Base-by-base conservation (phyloP, 306 rosid genomes). In the Calophaca sinica region DNA sequence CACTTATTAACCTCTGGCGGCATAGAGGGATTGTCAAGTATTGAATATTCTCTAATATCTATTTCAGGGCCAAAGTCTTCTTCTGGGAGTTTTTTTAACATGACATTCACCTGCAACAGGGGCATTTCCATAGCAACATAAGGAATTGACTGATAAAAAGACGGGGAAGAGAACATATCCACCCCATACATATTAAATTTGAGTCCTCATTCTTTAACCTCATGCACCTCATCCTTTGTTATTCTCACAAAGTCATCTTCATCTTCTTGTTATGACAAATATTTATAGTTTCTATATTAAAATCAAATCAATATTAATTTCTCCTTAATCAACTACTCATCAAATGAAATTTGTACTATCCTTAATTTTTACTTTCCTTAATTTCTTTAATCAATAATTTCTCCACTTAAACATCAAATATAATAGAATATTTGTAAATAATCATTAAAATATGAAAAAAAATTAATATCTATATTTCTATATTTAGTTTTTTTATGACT, bases 41-140 rank as follows among this genome's bases (percentile, higher is more conserved):
- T 85, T 76, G 99, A 90, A 83, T 92, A 92, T 77, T 94, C 99
- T 80, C 93, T 87, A 59, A 94, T 77, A 74, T 62, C 69, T 67
- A 94, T 92, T 73, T 32, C 77, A 12, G 97, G 97, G 62, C 99
- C 99, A 82, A 86, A 92, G 62, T 87, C 92, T 55, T 90, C 97
- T 87, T 84, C 85, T n/a, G 96, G 85, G 46, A 85, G 78, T 54
- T 90, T 90, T 79, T 90, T 85, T 61, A 87, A 81, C 99, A 94
- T 90, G 63, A 87, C 66, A 84, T 90, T 84, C 54, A 94, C 80
- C 99, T 94, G 88, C 81, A 85, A 12, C 7, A 73, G 31, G 51
- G 28, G 42, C 50, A 72, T 79, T 79, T 78, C 60, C 46, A 60
- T 26, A 62, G 70, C 59, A 83, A 80, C 66, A 59, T 42, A 57